phyloP scores from a whole-genome alignment of 768 basidiomycete genomes.

The Mycena maculata region DNA sequence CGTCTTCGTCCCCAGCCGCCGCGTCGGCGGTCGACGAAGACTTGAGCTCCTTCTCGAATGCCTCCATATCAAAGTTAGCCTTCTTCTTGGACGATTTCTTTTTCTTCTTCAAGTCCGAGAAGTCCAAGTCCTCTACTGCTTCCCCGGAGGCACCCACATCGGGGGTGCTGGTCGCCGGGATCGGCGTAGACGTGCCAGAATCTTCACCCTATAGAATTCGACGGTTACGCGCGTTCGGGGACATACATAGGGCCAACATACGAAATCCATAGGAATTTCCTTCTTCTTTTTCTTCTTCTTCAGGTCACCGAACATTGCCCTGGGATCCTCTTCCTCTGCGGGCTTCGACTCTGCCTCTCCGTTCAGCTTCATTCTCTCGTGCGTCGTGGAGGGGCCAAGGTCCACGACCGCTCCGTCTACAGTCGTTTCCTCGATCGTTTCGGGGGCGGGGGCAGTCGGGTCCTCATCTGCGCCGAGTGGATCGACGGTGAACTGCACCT shows the following conservation, averaged over 20 bases:
- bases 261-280: conserved; percentile 86
- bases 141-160: conserved; percentile 55
- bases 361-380: conserved; percentile 77
- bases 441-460: conserved; percentile 82
- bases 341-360: conserved; percentile 54
- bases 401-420: conserved; percentile 79
- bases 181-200: conserved; percentile 74
- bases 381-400: conserved; percentile 79
- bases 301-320: conserved; percentile 87
- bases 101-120: conserved; percentile 97
- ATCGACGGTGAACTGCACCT: conserved; percentile 87
- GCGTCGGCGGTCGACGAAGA: conserved; percentile 71
- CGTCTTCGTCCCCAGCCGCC: conserved; percentile 63
- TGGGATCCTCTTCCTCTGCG: conserved; percentile 77
- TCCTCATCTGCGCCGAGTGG: conserved; percentile 85
- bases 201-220: conserved; percentile 63
- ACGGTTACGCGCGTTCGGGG: conserved; percentile 12
- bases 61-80: conserved; percentile 88
- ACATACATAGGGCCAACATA: conserved; percentile 50
- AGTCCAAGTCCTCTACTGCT: conserved; percentile 87
- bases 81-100: conserved; percentile 92
- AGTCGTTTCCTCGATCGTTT: conserved; percentile 76
- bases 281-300: conserved; percentile 97
- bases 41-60: conserved; percentile 92
- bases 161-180: conserved; percentile 46